phyloP scores from a whole-genome alignment of 192 early-diverging fungal genomes.

The Backusella luteola region DNA sequence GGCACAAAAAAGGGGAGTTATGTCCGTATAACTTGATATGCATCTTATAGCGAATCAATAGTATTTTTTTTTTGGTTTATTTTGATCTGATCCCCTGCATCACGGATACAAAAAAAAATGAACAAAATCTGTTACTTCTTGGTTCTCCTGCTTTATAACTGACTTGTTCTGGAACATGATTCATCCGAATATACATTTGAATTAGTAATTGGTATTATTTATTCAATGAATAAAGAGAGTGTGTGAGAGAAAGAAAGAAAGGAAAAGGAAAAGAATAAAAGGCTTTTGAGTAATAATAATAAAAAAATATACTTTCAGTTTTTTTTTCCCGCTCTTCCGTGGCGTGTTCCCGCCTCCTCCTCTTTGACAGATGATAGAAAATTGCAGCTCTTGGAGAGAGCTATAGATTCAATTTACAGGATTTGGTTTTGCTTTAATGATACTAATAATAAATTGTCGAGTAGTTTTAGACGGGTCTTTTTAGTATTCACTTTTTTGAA shows the following conservation, averaged over 20 bases:
- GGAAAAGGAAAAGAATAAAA: neutral
- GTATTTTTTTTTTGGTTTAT: neutral
- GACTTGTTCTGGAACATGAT: slow-evolving; percentile 4
- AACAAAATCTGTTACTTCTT: slow-evolving; percentile 3
- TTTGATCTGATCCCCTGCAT: slow-evolving; percentile 1
- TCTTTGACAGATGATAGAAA: neutral
- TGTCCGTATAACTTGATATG: neutral
- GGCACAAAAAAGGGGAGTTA: neutral
- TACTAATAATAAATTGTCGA: too few relatives aligned
- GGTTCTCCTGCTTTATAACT: neutral
- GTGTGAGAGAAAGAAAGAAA: neutral
- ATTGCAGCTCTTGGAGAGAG: neutral
- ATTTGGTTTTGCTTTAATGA: neutral
- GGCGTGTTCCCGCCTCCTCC: neutral
- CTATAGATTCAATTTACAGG: neutral
- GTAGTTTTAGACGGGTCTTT: too few relatives aligned
- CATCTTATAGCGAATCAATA: neutral
- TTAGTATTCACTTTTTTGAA: neutral
- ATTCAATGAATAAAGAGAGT: neutral
- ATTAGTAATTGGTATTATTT: neutral
- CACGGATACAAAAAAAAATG: neutral
- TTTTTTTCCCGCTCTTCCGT: neutral
- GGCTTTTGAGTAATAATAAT: neutral
- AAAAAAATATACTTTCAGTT: neutral
- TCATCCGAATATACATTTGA: neutral